Base-by-base conservation (phyloP, 2,329 filamentous ascomycete genomes). In the Alternaria brassicicola region DNA sequence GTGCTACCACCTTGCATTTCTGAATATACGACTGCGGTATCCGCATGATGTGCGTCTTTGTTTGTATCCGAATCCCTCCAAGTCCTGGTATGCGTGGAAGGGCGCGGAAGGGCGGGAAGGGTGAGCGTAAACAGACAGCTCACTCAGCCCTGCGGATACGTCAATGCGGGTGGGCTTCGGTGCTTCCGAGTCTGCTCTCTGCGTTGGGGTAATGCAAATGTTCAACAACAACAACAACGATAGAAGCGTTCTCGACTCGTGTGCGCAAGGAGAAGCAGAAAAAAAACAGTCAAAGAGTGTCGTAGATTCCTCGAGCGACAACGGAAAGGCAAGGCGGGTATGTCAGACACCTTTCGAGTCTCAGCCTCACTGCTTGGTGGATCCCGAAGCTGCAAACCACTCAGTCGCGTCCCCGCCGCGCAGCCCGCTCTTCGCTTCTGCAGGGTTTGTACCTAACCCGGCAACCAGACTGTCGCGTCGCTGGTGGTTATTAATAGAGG, bases 1-100 rank as follows among this genome's bases (percentile, higher is more conserved):
- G 86, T 36, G 85, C 72, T 39, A 80, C 76, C 42, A 82, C 83
- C 74, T 88, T 88, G 67, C 80, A 81, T 69, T 84, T 82, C 63
- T 85, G 83, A 28, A 84, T 77, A 64, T 82, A 78, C 36, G 69
- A 78, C 63, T 80, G 79, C 53, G 76, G 74, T 57, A 82, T 73
- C 59, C 78, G 73, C 80, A 82, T 82, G 31, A 63, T 71, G 47
- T 52, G 45, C 21, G 33, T n/a, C 5, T 56, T 31, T 26, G 25
- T 39, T 35, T 38, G 0, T 31, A 7, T 41, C 12, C 25, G 10
- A n/a, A n/a, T 21, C n/a, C 23, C 15, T 13, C 17, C 10, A 26
- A 38, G 47, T 21, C 56, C 30, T 23, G 13, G 43, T 47, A 35
- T 47, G 43, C 21, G 47, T 49, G 47, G 25, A 38, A 49, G 47